A percentile compares a stretch with the other conserved stretches of the same genome.
These are phyloP conservation scores for Leccinum fuscescens DNA, from an alignment of 1,284 basidiomycete species.

Conservation along the genomic window DNA sequence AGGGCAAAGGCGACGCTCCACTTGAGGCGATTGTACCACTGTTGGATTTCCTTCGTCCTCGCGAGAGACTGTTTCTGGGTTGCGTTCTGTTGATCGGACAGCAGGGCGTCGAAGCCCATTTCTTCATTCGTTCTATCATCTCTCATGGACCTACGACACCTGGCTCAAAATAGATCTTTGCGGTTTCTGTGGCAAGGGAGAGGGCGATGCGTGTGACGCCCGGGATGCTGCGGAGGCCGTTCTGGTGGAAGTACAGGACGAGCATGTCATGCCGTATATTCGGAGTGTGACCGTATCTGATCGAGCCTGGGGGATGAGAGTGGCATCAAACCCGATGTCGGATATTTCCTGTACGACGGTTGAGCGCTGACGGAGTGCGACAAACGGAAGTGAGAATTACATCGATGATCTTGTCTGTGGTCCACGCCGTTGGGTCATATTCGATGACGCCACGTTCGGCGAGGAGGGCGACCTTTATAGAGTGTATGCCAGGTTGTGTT, in stretches of 20 bases:
- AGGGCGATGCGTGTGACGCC: constrained; percentile 76
- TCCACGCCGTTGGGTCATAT: constrained; percentile 85
- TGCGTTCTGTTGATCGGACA: constrained; percentile 78
- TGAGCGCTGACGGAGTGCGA: constrained; percentile 10
- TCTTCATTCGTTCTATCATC: constrained; percentile 87
- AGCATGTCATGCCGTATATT: constrained; percentile 91
- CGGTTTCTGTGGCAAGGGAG: constrained; percentile 71
- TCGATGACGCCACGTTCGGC: constrained; percentile 91
- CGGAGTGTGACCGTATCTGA: constrained; percentile 70
- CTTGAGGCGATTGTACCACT: constrained; percentile 85
- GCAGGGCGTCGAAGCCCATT: constrained; percentile 87
- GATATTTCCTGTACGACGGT: constrained; percentile 69
- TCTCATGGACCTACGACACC: constrained; percentile 74
- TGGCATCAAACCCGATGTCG: constrained; percentile 91
- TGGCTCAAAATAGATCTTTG: constrained; percentile 77
- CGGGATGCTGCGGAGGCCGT: constrained; percentile 64
- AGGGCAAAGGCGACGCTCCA: constrained; percentile 80
- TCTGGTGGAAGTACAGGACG: constrained; percentile 77
- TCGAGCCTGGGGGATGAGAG: constrained; percentile 61
- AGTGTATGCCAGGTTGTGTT: constrained; percentile 80
- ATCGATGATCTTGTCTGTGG: constrained; percentile 72
- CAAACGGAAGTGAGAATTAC: constrained; percentile 42
- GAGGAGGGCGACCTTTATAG: constrained; percentile 89
- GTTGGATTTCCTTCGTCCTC: constrained; percentile 87
- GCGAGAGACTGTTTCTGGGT: constrained; percentile 91